Evolutionary conservation across 805 yeast species (phyloP), one percentile per base, ranked within the genome.

Genomic region (Saccharomycopsis sp.): DNA sequence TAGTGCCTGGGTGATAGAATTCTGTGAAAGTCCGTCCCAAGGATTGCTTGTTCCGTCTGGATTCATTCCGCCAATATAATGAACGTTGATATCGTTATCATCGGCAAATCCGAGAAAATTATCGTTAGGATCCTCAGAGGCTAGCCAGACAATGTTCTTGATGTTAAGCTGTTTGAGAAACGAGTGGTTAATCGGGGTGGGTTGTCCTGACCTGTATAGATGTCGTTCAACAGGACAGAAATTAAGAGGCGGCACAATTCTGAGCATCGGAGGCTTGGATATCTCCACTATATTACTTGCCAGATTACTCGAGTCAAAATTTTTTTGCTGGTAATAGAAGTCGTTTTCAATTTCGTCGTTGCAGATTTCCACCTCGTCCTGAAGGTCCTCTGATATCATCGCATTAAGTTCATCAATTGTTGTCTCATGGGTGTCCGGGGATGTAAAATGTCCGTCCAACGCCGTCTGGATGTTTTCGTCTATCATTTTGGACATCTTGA

Each of bases 101-200:
- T 85, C 89, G 51, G 91, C 88, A 69, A 89, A 94, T 65, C 85
- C 91, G 56, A 91, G 72, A 62, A 94, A 81, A 53, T 85, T 87
- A 66, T 92, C 98, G 60, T 83, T 87, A 0, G 99, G 99, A 69
- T 92, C 99, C 68, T 92, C 99, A 41, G 87, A 86, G 1, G 97
- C 97, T 51, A 94, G 76, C 99, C 99, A 92, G 3, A 94, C 80
- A 37, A 94, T 87, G 2, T 95, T 87, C 57, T 83, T 83, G 55
- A 92, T 75, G 58, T 86, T 78, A 60, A 92, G 75, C 63, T 87
- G 86, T 59, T 83, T 78, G 37, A 94, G 71, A 67, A 92, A 94
- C 53, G 92, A 85, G 71, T 91, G 91, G 70, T 91, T 94, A 57
- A 92, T 85, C n/a, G 91, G 85, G 14, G 95, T 84, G 15, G 99